phyloP scores from a whole-genome alignment of 805 yeast genomes.

The Myxozyma melibiosi region DNA sequence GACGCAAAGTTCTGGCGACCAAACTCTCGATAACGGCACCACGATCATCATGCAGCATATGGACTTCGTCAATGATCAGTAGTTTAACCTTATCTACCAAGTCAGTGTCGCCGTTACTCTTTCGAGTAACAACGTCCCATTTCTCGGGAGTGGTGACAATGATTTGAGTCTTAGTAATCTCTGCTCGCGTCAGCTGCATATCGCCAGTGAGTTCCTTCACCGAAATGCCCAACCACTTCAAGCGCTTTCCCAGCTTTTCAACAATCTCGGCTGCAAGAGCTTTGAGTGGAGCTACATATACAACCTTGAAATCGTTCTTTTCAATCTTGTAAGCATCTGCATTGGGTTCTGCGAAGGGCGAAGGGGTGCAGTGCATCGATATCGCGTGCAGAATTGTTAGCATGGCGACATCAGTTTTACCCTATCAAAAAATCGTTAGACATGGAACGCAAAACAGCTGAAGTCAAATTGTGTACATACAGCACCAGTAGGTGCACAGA shows the following conservation, averaged over 20 bases:
- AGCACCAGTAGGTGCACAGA: conserved; percentile 98
- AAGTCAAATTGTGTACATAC: conserved; percentile 11
- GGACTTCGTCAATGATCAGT: conserved; percentile 93
- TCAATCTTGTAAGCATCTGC: conserved; percentile 61
- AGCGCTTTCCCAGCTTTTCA: conserved; percentile 75
- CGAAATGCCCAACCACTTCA: conserved; percentile 80
- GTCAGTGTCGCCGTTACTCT: conserved; percentile 85
- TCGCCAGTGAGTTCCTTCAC: conserved; percentile 94
- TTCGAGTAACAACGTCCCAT: conserved; percentile 97
- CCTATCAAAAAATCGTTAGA: conserved; percentile 41
- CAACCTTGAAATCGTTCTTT: conserved; percentile 83
- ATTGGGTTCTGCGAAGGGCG: conserved; percentile 52
- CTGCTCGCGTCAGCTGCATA: conserved; percentile 84
- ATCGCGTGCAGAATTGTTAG: conserved; percentile 78
- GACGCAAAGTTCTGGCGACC: conserved; percentile 91
- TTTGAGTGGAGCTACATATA: conserved; percentile 90
- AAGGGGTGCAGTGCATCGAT: conserved; percentile 53
- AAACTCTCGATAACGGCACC: conserved; percentile 96
- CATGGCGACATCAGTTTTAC: conserved; percentile 92
- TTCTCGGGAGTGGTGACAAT: conserved; percentile 95
- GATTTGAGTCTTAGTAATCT: conserved; percentile 78
- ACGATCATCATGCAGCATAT: conserved; percentile 93
- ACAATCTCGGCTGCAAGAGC: conserved; percentile 97
- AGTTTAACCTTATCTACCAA: conserved; percentile 80
- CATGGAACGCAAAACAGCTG: background rate